Conservation (phyloP, 352 stramenopile genomes). For the Phytophthora pluvialis region DNA sequence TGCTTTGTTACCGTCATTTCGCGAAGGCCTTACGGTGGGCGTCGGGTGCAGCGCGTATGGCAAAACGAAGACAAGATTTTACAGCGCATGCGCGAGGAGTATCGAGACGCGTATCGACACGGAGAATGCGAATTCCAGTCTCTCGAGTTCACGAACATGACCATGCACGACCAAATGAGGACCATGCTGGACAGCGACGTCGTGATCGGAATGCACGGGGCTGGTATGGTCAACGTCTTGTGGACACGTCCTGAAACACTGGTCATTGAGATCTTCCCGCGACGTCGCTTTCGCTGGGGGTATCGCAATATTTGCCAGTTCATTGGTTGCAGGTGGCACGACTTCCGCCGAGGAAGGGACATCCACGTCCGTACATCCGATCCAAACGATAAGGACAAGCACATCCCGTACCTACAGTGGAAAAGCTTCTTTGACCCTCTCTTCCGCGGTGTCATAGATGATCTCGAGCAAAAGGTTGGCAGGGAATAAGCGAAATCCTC, state of each 20-base stretch:
- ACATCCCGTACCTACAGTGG: conserved; percentile 55
- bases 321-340: conserved; percentile 64
- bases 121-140: conserved; percentile 49
- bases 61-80: conserved; percentile 62
- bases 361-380: conserved; percentile 30
- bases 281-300: conserved; percentile 53
- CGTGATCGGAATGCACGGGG: conserved; percentile 81
- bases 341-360: conserved; percentile 48
- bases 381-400: conserved; percentile 58
- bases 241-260: conserved; percentile 58
- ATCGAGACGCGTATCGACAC: conserved; percentile 35
- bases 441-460: conserved; percentile 30
- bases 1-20: conserved; percentile 60
- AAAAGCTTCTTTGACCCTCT: conserved; percentile 56
- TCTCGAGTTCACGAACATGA: conserved; percentile 64
- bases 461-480: conserved; percentile 12
- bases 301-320: conserved; percentile 80
- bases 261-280: conserved; percentile 75
- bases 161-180: conserved; percentile 63
- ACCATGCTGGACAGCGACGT: conserved; percentile 66
- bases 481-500: background rate
- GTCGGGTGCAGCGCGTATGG: conserved; percentile 60
- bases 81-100: conserved; percentile 44
- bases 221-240: conserved; percentile 76
- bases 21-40: conserved; percentile 50